A percentile compares a stretch with the other conserved stretches of the same genome.
Evolutionary conservation across 1,284 basidiomycete species (phyloP).

Genomic region (Ustilago shanxiensis): DNA sequence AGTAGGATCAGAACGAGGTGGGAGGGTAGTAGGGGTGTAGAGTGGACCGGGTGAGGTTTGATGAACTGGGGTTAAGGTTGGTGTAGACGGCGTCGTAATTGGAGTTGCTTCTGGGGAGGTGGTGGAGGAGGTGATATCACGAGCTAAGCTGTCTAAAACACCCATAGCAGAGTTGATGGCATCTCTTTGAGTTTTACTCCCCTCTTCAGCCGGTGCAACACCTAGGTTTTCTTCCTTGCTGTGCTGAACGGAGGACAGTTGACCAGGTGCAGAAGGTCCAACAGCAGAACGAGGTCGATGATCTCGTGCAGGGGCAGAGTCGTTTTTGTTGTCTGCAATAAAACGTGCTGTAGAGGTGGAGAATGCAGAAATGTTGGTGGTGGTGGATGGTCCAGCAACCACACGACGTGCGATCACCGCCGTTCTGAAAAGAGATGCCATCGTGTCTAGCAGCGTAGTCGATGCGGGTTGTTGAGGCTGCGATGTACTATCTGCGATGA

Average conservation of each 20-base stretch:
- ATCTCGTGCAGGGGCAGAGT: conserved; percentile 24
- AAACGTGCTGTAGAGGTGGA: neutral
- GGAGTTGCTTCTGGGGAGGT: too few relatives aligned
- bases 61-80: conserved; percentile 10
- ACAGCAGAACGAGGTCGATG: conserved; percentile 27
- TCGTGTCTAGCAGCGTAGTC: too few relatives aligned
- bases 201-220: neutral
- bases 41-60: conserved; percentile 16
- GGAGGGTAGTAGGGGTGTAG: conserved; percentile 53
- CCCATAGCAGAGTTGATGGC: conserved; percentile 41
- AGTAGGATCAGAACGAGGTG: conserved; percentile 60
- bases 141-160: conserved; percentile 31
- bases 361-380: conserved; percentile 1
- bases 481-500: too few relatives aligned
- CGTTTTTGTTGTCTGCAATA: conserved; percentile 41
- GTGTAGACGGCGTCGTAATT: conserved; percentile 21
- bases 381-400: conserved; percentile 20
- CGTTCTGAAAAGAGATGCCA: conserved; percentile 25
- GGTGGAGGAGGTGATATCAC: conserved; percentile 15
- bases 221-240: conserved; percentile 30
- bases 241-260: conserved; percentile 6
- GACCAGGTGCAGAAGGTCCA: conserved; percentile 8
- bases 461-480: too few relatives aligned
- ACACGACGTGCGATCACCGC: neutral
- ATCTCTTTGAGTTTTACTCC: conserved; percentile 36